phyloP scores from a whole-genome alignment of 306 rosid species.

The Begonia fuchsioides region DNA sequence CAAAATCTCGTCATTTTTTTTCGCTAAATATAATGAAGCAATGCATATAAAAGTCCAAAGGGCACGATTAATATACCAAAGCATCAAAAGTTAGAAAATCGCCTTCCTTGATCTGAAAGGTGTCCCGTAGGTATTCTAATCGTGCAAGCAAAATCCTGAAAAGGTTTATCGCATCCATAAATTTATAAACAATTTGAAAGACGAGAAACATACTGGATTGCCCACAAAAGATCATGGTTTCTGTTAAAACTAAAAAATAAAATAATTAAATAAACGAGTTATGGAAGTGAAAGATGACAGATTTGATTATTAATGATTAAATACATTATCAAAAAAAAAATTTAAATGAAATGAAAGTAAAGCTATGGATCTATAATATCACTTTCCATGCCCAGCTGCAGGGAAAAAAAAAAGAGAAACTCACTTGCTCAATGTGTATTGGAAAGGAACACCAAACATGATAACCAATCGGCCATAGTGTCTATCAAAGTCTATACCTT shows the following conservation, averaged over 20 bases:
- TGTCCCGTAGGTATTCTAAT: constrained; percentile 66
- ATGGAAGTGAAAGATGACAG: too few relatives aligned
- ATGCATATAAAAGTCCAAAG: constrained; percentile 1
- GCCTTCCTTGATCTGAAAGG: constrained; percentile 90
- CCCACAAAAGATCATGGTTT: too few relatives aligned
- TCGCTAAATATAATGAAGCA: constrained; percentile 4
- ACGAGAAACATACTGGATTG: neutral
- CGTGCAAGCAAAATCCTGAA: constrained; percentile 85
- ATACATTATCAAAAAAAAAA: too few relatives aligned
- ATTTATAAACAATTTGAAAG: neutral
- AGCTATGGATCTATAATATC: too few relatives aligned
- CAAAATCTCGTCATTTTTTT: constrained; percentile 1
- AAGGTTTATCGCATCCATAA: neutral
- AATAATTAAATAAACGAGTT: too few relatives aligned
- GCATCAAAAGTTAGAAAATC: constrained; percentile 95
- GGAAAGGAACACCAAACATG: constrained; percentile 93
- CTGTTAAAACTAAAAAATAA: too few relatives aligned
- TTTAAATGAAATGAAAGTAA: too few relatives aligned
- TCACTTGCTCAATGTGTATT: constrained; percentile 90
- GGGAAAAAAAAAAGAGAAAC: constrained; percentile 7
- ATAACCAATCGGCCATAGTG: constrained; percentile 84
- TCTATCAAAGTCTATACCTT: constrained; percentile 87
- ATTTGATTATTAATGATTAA: too few relatives aligned
- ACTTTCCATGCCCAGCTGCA: too few relatives aligned
- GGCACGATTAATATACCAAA: constrained; percentile 33